A percentile compares a stretch with the other conserved stretches of the same genome.
Conservation (phyloP, 164 flowering plant genomes). For the Tetrastigma voinierianum region DNA sequence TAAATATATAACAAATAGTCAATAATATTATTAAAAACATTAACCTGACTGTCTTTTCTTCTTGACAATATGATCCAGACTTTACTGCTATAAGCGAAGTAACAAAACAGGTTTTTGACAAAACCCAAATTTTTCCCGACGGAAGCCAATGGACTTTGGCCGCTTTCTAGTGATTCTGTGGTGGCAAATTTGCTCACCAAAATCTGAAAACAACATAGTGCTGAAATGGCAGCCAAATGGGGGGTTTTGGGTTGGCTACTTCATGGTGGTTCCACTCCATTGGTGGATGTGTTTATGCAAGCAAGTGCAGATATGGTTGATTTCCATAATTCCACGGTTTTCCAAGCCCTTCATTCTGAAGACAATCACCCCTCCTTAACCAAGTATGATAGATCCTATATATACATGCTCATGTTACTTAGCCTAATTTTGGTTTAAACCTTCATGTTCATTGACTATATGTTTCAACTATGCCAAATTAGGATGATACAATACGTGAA, state of each 20-base stretch:
- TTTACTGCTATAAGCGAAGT: constrained; percentile 21
- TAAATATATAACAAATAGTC: background rate
- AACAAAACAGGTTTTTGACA: constrained; percentile 7
- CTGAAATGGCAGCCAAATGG: constrained; percentile 25
- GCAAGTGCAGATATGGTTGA: no score
- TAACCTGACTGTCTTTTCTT: constrained; percentile 1
- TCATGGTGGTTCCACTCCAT: constrained; percentile 15
- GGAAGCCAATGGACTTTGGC: constrained; percentile 9
- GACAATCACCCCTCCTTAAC: constrained; percentile 25
- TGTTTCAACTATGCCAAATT: no score
- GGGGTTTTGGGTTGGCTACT: constrained; percentile 21
- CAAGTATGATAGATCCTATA: constrained; percentile 19
- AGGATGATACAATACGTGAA: constrained; percentile 22
- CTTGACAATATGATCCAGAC: constrained; percentile 10
- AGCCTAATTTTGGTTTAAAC: no score
- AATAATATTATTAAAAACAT: no score
- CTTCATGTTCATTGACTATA: no score
- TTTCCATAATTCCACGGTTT: background rate
- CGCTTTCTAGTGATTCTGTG: constrained; percentile 26
- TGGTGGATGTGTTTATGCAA: no score
- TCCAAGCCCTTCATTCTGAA: background rate
- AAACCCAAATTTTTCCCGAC: background rate
- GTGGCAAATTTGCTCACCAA: constrained; percentile 30
- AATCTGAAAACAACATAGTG: constrained; percentile 18
- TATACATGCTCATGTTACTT: background rate